These are phyloP conservation scores for Fusarium metavorans DNA, from an alignment of 2,329 filamentous ascomycete species.

Conservation along the genomic window DNA sequence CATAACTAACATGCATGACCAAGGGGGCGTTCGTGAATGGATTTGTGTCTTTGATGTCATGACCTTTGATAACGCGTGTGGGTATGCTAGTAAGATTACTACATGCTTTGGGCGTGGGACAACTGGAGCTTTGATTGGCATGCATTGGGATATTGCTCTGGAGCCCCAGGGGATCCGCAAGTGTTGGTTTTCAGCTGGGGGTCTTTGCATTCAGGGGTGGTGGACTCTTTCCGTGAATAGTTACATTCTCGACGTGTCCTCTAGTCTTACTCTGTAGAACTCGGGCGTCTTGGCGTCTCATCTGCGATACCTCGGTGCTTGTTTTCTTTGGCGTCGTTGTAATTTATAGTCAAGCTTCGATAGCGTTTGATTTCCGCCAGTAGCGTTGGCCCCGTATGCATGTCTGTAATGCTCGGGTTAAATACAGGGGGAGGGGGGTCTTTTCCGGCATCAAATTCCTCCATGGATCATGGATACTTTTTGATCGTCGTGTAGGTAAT, in stretches of 20 bases:
- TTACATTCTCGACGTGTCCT: background rate
- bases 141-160: slow-evolving; percentile 36
- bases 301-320: background rate
- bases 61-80: slow-evolving; percentile 16
- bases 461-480: background rate
- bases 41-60: slow-evolving; percentile 11
- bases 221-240: background rate
- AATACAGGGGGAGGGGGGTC: background rate
- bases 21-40: background rate
- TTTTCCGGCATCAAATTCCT: background rate
- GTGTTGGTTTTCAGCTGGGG: slow-evolving; percentile 26
- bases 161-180: slow-evolving; percentile 12
- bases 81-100: slow-evolving; percentile 36
- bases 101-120: slow-evolving; percentile 30
- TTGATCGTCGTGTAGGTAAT: background rate
- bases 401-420: background rate
- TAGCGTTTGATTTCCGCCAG: background rate
- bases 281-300: background rate
- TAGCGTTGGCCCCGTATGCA: background rate
- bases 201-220: slow-evolving; percentile 11
- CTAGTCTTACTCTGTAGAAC: background rate
- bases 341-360: background rate
- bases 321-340: background rate
- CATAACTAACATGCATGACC: slow-evolving; percentile 6
- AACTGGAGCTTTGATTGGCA: slow-evolving; percentile 23